Percentiles rank a stretch among this genome's conserved stretches.
Evolutionary conservation across 257 asterid genomes (phyloP).

Genomic region (Leonotis leonurus): DNA sequence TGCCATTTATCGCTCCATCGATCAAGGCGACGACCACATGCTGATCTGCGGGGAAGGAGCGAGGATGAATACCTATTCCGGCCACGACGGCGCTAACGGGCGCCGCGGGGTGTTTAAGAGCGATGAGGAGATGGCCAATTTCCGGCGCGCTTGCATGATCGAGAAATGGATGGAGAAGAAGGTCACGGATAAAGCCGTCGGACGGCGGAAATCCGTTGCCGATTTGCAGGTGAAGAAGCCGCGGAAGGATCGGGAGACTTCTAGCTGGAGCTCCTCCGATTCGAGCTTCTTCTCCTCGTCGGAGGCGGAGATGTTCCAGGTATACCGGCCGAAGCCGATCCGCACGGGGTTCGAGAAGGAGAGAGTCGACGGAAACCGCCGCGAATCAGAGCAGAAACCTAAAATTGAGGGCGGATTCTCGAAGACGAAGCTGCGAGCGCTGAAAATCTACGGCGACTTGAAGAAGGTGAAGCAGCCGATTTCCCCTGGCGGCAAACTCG

Average conservation of each 20-base stretch:
- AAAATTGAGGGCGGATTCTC: conserved; percentile 50
- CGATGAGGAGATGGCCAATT: conserved; percentile 50
- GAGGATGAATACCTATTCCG: conserved; percentile 35
- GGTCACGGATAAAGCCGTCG: conserved; percentile 29
- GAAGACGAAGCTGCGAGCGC: conserved; percentile 63
- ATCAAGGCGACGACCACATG: conserved; percentile 33
- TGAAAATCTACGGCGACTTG: conserved; percentile 69
- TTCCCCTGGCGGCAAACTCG: conserved; percentile 74
- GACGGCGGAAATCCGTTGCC: conserved; percentile 39
- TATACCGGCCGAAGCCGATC: conserved; percentile 57
- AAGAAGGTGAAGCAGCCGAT: conserved; percentile 86
- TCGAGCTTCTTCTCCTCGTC: conserved; percentile 61
- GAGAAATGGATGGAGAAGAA: conserved; percentile 92
- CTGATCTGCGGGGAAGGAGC: conserved; percentile 29
- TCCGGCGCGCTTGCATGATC: conserved; percentile 58
- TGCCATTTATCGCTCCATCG: conserved; percentile 72
- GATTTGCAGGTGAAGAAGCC: conserved; percentile 39
- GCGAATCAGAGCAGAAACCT: conserved; percentile 23
- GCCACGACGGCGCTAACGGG: conserved; percentile 9
- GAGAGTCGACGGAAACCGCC: conserved; percentile 12
- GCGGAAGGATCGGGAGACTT: conserved; percentile 34
- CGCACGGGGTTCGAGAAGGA: conserved; percentile 37
- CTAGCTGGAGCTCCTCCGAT: conserved; percentile 70
- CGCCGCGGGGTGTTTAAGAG: conserved; percentile 19
- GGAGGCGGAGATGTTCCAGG: conserved; percentile 40